phyloP scores from a whole-genome alignment of 768 basidiomycete genomes.

The Russula griseocarnosa region DNA sequence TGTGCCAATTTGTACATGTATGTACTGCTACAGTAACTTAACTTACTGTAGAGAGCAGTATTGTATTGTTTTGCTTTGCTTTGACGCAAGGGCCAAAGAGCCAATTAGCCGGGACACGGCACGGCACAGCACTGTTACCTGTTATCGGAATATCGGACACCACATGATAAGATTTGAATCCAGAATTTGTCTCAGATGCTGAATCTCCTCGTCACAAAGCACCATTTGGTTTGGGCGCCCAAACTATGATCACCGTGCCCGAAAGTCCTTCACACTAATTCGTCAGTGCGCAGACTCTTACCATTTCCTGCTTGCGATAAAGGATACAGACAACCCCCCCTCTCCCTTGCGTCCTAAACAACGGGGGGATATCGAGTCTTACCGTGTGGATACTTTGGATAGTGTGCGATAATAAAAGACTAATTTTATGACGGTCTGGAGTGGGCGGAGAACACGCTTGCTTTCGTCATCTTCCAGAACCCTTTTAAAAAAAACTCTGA shows the following conservation, averaged over 20 bases:
- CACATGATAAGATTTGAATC: conserved; percentile 21
- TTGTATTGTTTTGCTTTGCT: conserved; percentile 3
- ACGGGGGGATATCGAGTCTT: background rate
- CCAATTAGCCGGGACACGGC: conserved; percentile 4
- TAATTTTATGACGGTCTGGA: background rate
- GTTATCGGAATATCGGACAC: too few species aligned
- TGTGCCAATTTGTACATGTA: too few species aligned
- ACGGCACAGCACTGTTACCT: too few species aligned
- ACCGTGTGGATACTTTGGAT: background rate
- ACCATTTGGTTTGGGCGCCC: background rate
- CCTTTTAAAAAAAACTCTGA: background rate
- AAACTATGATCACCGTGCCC: background rate
- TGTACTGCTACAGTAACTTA: too few species aligned
- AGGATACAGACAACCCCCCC: background rate
- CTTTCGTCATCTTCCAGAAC: conserved; percentile 24
- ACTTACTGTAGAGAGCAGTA: too few species aligned
- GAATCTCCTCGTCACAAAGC: conserved; percentile 1
- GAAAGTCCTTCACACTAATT: too few species aligned
- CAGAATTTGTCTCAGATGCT: conserved; percentile 15
- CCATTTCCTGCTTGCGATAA: background rate
- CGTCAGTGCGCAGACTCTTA: background rate
- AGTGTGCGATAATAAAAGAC: background rate
- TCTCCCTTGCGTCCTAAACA: background rate
- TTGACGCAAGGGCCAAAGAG: too few species aligned
- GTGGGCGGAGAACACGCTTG: conserved; percentile 6